phyloP scores from a whole-genome alignment of 2,329 filamentous ascomycete genomes.

The Neofusicoccum kwambonambiense region DNA sequence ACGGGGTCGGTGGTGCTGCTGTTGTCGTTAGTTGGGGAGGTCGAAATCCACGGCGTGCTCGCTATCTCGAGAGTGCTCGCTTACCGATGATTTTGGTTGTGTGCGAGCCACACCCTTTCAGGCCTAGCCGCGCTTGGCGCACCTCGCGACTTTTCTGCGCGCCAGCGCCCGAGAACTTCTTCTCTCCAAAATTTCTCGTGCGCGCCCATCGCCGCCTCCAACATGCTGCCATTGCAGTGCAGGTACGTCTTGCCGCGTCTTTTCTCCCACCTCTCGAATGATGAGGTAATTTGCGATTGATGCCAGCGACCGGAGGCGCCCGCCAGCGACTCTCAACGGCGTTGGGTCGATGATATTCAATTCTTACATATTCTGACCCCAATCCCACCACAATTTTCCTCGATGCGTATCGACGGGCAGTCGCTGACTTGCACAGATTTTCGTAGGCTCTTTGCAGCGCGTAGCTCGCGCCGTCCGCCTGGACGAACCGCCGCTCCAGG shows the following conservation, averaged over 20 bases:
- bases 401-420: neutral
- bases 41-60: slow-evolving; percentile 17
- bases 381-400: slow-evolving; percentile 23
- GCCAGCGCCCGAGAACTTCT: neutral
- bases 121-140: neutral
- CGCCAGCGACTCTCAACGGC: slow-evolving; percentile 86
- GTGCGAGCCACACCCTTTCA: neutral
- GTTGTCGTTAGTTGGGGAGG: slow-evolving; percentile 20
- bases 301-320: slow-evolving; percentile 76
- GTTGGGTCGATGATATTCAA: slow-evolving; percentile 78
- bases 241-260: slow-evolving; percentile 5
- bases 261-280: slow-evolving; percentile 50
- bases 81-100: slow-evolving; percentile 18
- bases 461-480: neutral
- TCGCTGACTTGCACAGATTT: slow-evolving; percentile 13
- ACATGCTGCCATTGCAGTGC: neutral
- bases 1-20: slow-evolving; percentile 31
- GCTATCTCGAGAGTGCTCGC: slow-evolving; percentile 15
- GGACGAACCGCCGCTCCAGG: neutral
- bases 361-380: slow-evolving; percentile 98
- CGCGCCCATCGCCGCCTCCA: neutral
- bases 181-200: neutral
- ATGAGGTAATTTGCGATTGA: slow-evolving; percentile 99
- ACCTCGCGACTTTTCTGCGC: slow-evolving; percentile 13
- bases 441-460: neutral